Evolutionary conservation across 129 eudicot genomes (phyloP), one percentile per base, ranked within the genome.

Genomic region (Mikania micrantha): DNA sequence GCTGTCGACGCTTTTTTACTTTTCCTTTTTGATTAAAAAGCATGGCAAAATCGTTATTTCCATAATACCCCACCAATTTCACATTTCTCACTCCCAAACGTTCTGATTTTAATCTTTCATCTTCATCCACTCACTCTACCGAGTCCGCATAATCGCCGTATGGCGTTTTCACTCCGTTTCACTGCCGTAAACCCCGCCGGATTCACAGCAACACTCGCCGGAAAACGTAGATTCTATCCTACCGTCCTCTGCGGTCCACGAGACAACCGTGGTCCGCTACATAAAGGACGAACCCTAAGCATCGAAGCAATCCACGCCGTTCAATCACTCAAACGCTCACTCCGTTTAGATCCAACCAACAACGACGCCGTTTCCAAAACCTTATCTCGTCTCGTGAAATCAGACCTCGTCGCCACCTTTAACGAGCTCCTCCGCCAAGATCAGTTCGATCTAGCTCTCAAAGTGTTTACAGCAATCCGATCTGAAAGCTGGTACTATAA

Each of bases 1-100:
- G 88, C 91, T 85, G 96, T 83, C 84, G 96, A 85, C 92, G 96
- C n/a, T n/a, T n/a, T n/a, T n/a, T n/a, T n/a, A n/a, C n/a, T n/a
- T n/a, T n/a, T n/a, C n/a, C n/a, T n/a, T n/a, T n/a, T n/a, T n/a
- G n/a, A n/a, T n/a, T n/a, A n/a, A 32, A 32, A 32, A 32, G 36
- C 6, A 45, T 56, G 76, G 76, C 1, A 47, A 60, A 45, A 34
- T 31, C 36, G 77, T 72, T 47, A 72, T 48, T 72, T 24, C 28
- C 1, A 0, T 1, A n/a, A 12, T 0, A 32, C 52, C 53, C 16
- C 27, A 16, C 15, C 35, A 47, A 4, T 20, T 20, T 71, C 69
- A 48, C 31, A n/a, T 53, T 63, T 44, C 25, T 38, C 71, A n/a
- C 9, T 7, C 49, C 45, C 5, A 47, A 52, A 64, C 3, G n/a